Base-by-base conservation (phyloP, 1,284 basidiomycete genomes). In the Marasmius sp. region DNA sequence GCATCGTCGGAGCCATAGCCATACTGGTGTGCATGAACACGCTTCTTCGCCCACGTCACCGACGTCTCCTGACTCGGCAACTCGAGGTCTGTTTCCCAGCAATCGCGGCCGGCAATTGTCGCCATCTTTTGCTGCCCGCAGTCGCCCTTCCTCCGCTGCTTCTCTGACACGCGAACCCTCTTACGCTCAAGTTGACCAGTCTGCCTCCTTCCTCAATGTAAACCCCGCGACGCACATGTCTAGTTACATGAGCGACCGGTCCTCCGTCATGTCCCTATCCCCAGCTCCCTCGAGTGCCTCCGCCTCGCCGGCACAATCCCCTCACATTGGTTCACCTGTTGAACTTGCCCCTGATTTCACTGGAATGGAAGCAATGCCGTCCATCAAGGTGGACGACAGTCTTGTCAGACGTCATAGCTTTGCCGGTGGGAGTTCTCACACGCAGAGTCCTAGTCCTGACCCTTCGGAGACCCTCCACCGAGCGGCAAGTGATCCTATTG, bases 21-120 rank as follows among this genome's bases (percentile, higher is more conserved):
- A 54, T 54, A 54, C 52, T 36, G 52, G 52, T 54, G 52, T 54
- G 6, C 52, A 54, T 38, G 52, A 54, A 11, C 52, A 34, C 36
- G 9, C 52, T n/a, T 54, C 52, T 9, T 20, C 52, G 34, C 37
- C 52, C 6, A 37, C 16, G 7, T 37, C 52, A 37, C 37, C 52
- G 16, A 10, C 52, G 9, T 14, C 34, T 37, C 34, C n/a, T 47
- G 45, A 47, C 20, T n/a, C 45, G 20, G n/a, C 36, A n/a, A 38
- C 34, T 12, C 52, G 52, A 18, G 52, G 27, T 16, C 33, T 37
- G 10, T 37, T n/a, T 14, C 37, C 52, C 7, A 37, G 34, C 34
- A 33, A 8, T 33, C 52, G 52, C 14, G 34, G 52, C 27, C 33
- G 52, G 7, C 16, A 11, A 18, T 14, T 14, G 9, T 34, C 34